Percentiles rank a stretch among this genome's conserved stretches.
phyloP scores from a whole-genome alignment of 441 rosid genomes.

The Kokia cookei region DNA sequence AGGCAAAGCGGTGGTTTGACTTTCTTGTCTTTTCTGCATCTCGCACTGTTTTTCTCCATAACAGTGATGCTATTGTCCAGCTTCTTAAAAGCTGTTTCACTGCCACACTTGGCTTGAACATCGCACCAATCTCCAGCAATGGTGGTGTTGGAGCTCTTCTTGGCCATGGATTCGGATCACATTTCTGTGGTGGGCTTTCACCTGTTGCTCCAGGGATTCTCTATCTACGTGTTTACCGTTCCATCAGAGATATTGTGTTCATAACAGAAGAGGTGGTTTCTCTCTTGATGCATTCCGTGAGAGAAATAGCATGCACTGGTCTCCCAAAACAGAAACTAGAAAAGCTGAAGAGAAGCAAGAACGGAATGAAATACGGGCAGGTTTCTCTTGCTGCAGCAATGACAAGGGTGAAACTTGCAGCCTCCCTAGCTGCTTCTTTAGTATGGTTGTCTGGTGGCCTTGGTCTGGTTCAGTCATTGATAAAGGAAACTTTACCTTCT shows the following conservation, averaged over 20 bases:
- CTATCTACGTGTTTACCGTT: constrained; percentile 60
- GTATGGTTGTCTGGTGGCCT: constrained; percentile 70
- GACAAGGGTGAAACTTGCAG: constrained; percentile 59
- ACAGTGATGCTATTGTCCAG: constrained; percentile 57
- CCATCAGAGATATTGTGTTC: constrained; percentile 51
- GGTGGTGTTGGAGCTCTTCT: constrained; percentile 80
- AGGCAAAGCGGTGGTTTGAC: constrained; percentile 84
- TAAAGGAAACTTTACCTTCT: constrained; percentile 66
- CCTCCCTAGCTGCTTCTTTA: constrained; percentile 64
- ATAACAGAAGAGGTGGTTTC: constrained; percentile 58
- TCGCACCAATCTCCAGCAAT: constrained; percentile 40
- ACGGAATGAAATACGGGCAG: constrained; percentile 47
- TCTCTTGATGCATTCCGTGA: constrained; percentile 56
- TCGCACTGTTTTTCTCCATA: constrained; percentile 73
- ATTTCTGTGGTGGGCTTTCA: constrained; percentile 61
- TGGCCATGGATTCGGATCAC: constrained; percentile 81
- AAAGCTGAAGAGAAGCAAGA: constrained; percentile 41
- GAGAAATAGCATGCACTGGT: constrained; percentile 49
- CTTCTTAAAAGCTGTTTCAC: constrained; percentile 74
- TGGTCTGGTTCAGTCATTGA: constrained; percentile 51
- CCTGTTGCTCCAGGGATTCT: constrained; percentile 84
- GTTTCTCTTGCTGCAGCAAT: constrained; percentile 57
- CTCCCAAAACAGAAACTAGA: constrained; percentile 33
- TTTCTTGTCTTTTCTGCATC: constrained; percentile 77
- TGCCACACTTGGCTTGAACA: constrained; percentile 56